A percentile compares a stretch with the other conserved stretches of the same genome.
These are phyloP conservation scores for Paulownia fortunei DNA, from an alignment of 257 asterid species.

Conservation along the genomic window DNA sequence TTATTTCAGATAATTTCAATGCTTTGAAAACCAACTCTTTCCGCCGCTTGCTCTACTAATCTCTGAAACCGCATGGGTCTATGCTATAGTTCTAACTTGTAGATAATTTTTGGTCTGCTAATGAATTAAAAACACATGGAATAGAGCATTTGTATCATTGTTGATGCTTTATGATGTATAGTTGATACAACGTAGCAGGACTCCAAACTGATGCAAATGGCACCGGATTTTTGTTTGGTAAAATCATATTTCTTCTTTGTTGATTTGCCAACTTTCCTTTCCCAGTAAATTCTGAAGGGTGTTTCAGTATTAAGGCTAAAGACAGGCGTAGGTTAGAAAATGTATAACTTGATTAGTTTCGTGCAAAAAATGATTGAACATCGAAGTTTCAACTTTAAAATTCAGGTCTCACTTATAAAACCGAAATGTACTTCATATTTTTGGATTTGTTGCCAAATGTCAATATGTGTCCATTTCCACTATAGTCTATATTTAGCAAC, in stretches of 20 bases:
- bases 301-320: too few relatives aligned
- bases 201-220: neutral
- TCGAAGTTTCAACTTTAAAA: too few relatives aligned
- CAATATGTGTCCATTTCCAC: neutral
- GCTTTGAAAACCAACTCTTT: neutral
- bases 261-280: neutral
- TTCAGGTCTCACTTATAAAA: too few relatives aligned
- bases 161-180: neutral
- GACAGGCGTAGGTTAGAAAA: too few relatives aligned
- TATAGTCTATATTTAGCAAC: too few relatives aligned
- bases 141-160: neutral
- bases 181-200: neutral
- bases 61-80: neutral
- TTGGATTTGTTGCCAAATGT: slow-evolving; percentile 10
- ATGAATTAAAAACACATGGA: neutral
- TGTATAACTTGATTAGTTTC: too few relatives aligned
- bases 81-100: neutral
- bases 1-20: neutral
- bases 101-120: neutral
- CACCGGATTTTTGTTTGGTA: neutral
- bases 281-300: too few relatives aligned
- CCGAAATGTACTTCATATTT: too few relatives aligned
- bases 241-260: neutral
- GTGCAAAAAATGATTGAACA: too few relatives aligned
- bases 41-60: neutral